These are phyloP conservation scores for Didymellaceae sp. DNA, from an alignment of 2,329 filamentous ascomycete genomes.

Conservation along the genomic window DNA sequence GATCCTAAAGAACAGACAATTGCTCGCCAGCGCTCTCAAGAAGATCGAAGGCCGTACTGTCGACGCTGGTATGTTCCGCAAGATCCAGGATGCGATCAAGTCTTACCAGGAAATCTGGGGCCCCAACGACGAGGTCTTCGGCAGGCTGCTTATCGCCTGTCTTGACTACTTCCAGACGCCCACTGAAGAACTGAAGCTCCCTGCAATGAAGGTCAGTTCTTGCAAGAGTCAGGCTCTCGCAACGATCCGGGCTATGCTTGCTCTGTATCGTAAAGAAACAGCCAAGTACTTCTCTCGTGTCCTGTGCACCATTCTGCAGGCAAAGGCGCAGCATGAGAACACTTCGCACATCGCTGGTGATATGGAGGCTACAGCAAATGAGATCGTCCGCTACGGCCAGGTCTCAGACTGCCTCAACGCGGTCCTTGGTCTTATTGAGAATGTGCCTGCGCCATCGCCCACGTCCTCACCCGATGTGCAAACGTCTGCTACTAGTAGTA, in stretches of 20 bases:
- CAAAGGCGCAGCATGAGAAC: slow-evolving; percentile 70
- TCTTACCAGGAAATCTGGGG: slow-evolving; percentile 67
- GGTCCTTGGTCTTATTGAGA: slow-evolving; percentile 48
- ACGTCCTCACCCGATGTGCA: slow-evolving; percentile 36
- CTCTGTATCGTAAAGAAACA: slow-evolving; percentile 70
- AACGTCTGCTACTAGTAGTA: slow-evolving; percentile 22
- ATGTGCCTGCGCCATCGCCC: slow-evolving; percentile 33
- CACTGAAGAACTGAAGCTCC: slow-evolving; percentile 51
- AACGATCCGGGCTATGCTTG: slow-evolving; percentile 75
- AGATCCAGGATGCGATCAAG: slow-evolving; percentile 75
- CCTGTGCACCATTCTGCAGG: slow-evolving; percentile 70
- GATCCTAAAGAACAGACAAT: slow-evolving; percentile 57
- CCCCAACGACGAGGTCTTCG: slow-evolving; percentile 73
- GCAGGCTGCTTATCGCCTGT: slow-evolving; percentile 69
- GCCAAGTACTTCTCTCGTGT: slow-evolving; percentile 71
- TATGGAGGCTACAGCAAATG: slow-evolving; percentile 74
- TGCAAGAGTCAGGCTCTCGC: slow-evolving; percentile 76
- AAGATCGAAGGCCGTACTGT: slow-evolving; percentile 74
- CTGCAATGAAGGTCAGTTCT: slow-evolving; percentile 71
- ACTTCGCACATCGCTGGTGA: slow-evolving; percentile 75
- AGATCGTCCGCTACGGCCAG: slow-evolving; percentile 71
- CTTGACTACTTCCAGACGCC: slow-evolving; percentile 75
- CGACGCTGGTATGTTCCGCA: slow-evolving; percentile 82
- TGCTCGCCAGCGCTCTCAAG: slow-evolving; percentile 76
- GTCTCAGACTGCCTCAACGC: slow-evolving; percentile 58